Percentiles rank a stretch among this genome's conserved stretches.
Evolutionary conservation across 495 filamentous ascomycete species (phyloP).

Genomic region (Talaromyces ruber): DNA sequence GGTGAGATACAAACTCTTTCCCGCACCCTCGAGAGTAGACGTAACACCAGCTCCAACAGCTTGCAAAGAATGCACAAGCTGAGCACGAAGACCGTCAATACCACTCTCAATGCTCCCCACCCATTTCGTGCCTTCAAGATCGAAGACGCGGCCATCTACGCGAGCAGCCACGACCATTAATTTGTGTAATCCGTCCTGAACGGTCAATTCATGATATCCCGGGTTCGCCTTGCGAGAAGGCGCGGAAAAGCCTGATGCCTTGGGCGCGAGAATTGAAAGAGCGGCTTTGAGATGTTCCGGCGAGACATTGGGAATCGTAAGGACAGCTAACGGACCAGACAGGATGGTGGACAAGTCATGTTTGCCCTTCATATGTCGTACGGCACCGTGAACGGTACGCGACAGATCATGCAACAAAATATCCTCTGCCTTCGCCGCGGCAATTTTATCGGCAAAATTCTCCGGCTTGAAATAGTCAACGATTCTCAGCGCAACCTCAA

Average conservation of each 20-base stretch:
- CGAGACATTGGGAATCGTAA: constrained; percentile 76
- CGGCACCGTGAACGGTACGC: constrained; percentile 52
- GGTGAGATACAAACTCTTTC: constrained; percentile 74
- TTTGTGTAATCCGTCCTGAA: constrained; percentile 78
- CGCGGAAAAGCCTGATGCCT: constrained; percentile 60
- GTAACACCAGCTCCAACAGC: constrained; percentile 66
- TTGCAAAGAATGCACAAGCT: constrained; percentile 72
- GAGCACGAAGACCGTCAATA: constrained; percentile 69
- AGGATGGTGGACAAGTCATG: constrained; percentile 70
- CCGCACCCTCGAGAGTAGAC: constrained; percentile 61
- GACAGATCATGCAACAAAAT: constrained; percentile 69
- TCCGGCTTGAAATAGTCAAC: constrained; percentile 77
- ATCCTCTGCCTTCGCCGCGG: constrained; percentile 26
- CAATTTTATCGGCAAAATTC: constrained; percentile 25
- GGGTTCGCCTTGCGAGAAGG: constrained; percentile 68
- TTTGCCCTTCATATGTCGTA: constrained; percentile 40
- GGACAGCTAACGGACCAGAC: constrained; percentile 65
- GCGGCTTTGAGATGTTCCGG: constrained; percentile 74
- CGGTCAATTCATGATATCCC: constrained; percentile 65
- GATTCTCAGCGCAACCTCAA: constrained; percentile 72
- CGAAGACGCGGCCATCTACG: constrained; percentile 74
- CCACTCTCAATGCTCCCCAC: constrained; percentile 78
- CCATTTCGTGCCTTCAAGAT: constrained; percentile 70
- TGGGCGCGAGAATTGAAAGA: constrained; percentile 65
- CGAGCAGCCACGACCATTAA: constrained; percentile 77